A percentile compares a stretch with the other conserved stretches of the same genome.
Conservation (phyloP, 2,329 filamentous ascomycete genomes). For the Talaromyces islandicus region DNA sequence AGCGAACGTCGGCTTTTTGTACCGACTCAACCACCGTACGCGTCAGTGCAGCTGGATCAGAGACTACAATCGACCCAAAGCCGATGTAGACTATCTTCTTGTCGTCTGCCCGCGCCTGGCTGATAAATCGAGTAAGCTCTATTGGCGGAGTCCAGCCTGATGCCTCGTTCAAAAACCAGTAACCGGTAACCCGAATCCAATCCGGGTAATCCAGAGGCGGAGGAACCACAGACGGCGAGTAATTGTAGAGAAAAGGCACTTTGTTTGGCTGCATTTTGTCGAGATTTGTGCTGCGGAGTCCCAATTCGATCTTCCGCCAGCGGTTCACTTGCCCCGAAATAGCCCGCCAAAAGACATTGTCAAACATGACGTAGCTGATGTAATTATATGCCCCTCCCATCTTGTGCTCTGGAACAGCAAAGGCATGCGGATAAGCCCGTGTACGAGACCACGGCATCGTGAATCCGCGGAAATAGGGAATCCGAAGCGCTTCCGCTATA, state of each 20-base stretch:
- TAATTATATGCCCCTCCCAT: slow-evolving; percentile 95
- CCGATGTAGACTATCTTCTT: slow-evolving; percentile 97
- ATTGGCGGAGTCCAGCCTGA: slow-evolving; percentile 65
- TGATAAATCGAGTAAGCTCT: slow-evolving; percentile 75
- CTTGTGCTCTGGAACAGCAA: slow-evolving; percentile 86
- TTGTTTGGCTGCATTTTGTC: slow-evolving; percentile 94
- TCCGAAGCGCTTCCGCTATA: slow-evolving; percentile 84
- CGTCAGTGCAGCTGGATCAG: slow-evolving; percentile 81
- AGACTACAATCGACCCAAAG: slow-evolving; percentile 92
- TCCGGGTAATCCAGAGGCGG: slow-evolving; percentile 93
- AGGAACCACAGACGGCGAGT: slow-evolving; percentile 87
- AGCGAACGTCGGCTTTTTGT: slow-evolving; percentile 82
- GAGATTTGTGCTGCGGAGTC: slow-evolving; percentile 71
- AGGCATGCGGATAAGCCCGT: slow-evolving; percentile 91
- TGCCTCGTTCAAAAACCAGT: slow-evolving; percentile 91
- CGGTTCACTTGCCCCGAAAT: slow-evolving; percentile 86
- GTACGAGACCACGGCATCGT: slow-evolving; percentile 99
- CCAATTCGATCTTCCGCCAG: slow-evolving; percentile 78
- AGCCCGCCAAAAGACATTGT: slow-evolving; percentile 93
- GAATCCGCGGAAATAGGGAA: slow-evolving; percentile 95
- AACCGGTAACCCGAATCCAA: slow-evolving; percentile 95
- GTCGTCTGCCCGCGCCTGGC: slow-evolving; percentile 68
- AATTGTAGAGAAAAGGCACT: slow-evolving; percentile 98
- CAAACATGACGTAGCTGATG: slow-evolving; percentile 92
- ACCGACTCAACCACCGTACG: slow-evolving; percentile 91